These are phyloP conservation scores for Ricinus communis DNA, from an alignment of 345 rosid species.

Conservation along the genomic window DNA sequence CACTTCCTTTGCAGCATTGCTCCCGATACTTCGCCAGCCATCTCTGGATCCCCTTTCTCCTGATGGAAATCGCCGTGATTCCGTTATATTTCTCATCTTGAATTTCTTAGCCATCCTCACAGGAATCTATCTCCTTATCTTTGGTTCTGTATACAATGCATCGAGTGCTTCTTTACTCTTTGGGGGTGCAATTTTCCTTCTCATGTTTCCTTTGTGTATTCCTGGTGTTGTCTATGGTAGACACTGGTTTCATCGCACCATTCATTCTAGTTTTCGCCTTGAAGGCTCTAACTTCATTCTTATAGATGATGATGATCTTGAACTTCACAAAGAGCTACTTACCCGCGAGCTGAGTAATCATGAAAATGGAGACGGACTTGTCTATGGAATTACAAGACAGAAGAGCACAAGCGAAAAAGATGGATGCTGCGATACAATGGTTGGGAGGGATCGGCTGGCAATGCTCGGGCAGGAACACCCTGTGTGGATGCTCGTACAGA, in stretches of 20 bases:
- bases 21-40: constrained; percentile 88
- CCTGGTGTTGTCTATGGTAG: constrained; percentile 81
- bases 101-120: constrained; percentile 70
- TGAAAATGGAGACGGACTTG: constrained; percentile 35
- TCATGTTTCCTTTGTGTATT: constrained; percentile 66
- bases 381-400: constrained; percentile 19
- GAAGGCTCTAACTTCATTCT: constrained; percentile 69
- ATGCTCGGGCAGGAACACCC: constrained; percentile 82
- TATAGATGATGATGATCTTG: constrained; percentile 82
- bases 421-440: constrained; percentile 48
- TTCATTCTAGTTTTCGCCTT: constrained; percentile 63
- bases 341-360: constrained; percentile 40
- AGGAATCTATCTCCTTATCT: constrained; percentile 74
- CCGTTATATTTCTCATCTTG: constrained; percentile 64
- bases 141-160: constrained; percentile 43
- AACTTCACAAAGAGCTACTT: constrained; percentile 71
- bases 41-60: constrained; percentile 69
- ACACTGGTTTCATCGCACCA: constrained; percentile 58
- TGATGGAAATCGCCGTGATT: constrained; percentile 66
- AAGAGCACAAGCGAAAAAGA: constrained; percentile 28
- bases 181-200: constrained; percentile 70
- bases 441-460: constrained; percentile 53
- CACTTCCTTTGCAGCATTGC: constrained; percentile 52
- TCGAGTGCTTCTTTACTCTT: constrained; percentile 53
- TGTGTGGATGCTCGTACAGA: constrained; percentile 47